Conservation (phyloP, 192 early-diverging fungal species). For the Entomortierella parvispora region DNA sequence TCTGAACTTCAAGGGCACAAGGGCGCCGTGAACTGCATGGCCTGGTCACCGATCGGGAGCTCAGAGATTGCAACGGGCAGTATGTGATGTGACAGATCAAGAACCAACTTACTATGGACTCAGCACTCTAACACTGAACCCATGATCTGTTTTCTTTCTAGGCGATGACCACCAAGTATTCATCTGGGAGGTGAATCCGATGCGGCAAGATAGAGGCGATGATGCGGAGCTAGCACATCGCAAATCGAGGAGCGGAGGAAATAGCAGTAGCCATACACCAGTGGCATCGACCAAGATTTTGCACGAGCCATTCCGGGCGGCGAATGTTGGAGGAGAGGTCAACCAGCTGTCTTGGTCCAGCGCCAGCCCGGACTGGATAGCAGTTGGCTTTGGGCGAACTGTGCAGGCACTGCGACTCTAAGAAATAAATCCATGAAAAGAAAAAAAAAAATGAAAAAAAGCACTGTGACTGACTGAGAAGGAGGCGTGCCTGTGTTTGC, state of each 20-base stretch:
- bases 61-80: conserved; percentile 89
- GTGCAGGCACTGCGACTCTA: conserved; percentile 89
- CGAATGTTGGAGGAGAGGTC: conserved; percentile 67
- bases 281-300: conserved; percentile 42
- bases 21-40: conserved; percentile 81
- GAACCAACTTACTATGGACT: neutral
- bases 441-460: conserved; percentile 2
- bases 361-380: conserved; percentile 86
- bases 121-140: conserved; percentile 1
- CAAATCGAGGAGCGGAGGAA: neutral
- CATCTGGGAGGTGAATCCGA: conserved; percentile 88
- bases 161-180: conserved; percentile 91
- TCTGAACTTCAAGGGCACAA: conserved; percentile 84
- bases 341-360: conserved; percentile 89
- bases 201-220: conserved; percentile 52
- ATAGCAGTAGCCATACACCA: conserved; percentile 1
- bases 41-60: conserved; percentile 87
- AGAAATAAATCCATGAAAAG: neutral
- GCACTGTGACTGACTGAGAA: neutral
- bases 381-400: conserved; percentile 83
- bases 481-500: neutral
- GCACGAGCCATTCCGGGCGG: conserved; percentile 71
- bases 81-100: conserved; percentile 28
- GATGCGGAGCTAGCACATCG: conserved; percentile 35
- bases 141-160: conserved; percentile 24